Evolutionary conservation across 2,329 filamentous ascomycete genomes (phyloP).

Genomic region (Diplodia scrobiculata): DNA sequence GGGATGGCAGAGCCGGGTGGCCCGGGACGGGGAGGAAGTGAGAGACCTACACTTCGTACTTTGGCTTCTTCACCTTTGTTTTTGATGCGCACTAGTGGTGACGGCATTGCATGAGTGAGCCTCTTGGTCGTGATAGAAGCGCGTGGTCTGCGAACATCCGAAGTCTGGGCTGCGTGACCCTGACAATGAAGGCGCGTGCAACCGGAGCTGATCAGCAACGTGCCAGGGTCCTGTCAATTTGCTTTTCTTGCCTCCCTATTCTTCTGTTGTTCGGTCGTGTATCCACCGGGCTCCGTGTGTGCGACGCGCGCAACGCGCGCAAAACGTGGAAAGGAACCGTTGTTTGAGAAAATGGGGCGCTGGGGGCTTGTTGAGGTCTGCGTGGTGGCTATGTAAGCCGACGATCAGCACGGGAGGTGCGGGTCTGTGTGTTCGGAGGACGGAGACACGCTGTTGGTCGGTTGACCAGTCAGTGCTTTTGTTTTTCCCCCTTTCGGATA

Average conservation of each 20-base stretch:
- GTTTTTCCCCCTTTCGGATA: background rate
- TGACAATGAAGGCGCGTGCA: background rate
- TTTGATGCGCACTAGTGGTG: background rate
- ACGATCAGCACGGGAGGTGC: background rate
- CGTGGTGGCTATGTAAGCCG: background rate
- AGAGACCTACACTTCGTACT: background rate
- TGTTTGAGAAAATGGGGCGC: slow-evolving; percentile 10
- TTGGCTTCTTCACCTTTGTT: background rate
- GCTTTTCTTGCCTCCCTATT: background rate
- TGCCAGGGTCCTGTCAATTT: background rate
- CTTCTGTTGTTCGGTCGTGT: background rate
- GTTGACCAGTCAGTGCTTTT: background rate
- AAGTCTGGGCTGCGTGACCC: background rate
- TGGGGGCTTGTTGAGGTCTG: slow-evolving; percentile 10
- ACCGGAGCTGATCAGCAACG: background rate
- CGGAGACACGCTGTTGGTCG: background rate
- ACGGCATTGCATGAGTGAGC: background rate
- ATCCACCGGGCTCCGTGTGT: background rate
- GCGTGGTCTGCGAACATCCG: background rate
- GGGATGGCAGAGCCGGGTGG: background rate
- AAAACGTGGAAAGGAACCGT: background rate
- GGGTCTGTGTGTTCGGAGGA: slow-evolving; percentile 6
- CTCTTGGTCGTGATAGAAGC: background rate
- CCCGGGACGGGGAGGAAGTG: background rate
- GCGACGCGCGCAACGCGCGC: background rate